Base-by-base conservation (phyloP, 345 rosid species). In the Lumnitzera littorea region DNA sequence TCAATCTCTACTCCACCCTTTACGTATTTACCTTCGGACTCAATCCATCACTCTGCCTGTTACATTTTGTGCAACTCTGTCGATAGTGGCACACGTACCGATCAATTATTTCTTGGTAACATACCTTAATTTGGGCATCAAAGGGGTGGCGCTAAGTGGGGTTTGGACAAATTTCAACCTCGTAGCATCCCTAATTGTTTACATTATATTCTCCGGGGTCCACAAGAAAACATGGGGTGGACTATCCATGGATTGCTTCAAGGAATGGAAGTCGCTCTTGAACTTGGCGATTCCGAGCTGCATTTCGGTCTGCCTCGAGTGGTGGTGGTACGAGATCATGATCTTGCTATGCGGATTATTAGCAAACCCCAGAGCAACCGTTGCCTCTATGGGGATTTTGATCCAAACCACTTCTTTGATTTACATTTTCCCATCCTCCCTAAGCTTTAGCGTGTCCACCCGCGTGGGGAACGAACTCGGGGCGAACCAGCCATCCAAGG, bases 241-340 rank as follows among this genome's bases (percentile, higher is more conserved):
- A 15, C 50, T 72, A 41, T 78, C 82, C 5, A 29, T 50, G 48
- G 75, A 70, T 23, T 75, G 77, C 78, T 62, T 78, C 27, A 70
- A 58, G 8, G 80, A 66, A 15, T 75, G 76, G 83, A 58, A 58
- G 50, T 15, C 80, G 2, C 59, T 78, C 51, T 41, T 75, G 43
- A 48, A 61, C 20, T 62, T 75, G 53, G 83, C 83, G 2, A 51
- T 72, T 51, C 83, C 83, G 10, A 78, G 83, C 61, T 75, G 80
- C 56, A 29, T 78, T 41, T 78, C 83, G 0, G 83, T 75, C 13
- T 78, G 83, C 63, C 73, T 78, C 31, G 83, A 75, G 67, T 78
- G 83, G 83, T 78, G 83, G 83, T 78, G 83, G 83, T 78, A 78
- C 25, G 83, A 78, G 72, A 69, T 78, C 58, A 78, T 78, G 79